These are phyloP conservation scores for Monosporascus sp. DNA, from an alignment of 2,329 filamentous ascomycete genomes.

Conservation along the genomic window DNA sequence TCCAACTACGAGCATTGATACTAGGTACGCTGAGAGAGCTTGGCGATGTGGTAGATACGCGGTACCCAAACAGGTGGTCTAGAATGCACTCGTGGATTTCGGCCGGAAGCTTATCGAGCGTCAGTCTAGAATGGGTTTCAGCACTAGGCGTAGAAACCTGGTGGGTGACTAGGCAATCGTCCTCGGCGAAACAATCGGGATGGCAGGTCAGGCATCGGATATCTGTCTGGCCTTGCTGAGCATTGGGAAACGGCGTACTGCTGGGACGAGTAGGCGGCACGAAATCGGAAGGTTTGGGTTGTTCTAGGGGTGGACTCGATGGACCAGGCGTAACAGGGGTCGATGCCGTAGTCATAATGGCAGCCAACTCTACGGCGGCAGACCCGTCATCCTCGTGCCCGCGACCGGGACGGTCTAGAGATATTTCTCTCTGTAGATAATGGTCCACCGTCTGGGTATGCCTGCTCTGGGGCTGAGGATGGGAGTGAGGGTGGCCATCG, in stretches of 20 bases:
- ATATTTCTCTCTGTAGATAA: constrained; percentile 22
- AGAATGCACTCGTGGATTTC: constrained; percentile 71
- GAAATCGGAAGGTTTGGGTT: constrained; percentile 42
- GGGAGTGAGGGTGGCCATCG: constrained; percentile 17
- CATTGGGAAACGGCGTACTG: constrained; percentile 56
- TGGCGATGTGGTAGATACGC: constrained; percentile 55
- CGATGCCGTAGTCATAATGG: constrained; percentile 44
- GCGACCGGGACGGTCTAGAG: constrained; percentile 19
- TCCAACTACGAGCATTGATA: constrained; percentile 53
- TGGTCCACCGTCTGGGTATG: not conserved
- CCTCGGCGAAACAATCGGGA: constrained; percentile 24
- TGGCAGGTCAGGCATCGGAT: constrained; percentile 37
- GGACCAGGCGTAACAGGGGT: constrained; percentile 52
- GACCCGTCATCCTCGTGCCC: constrained; percentile 32
- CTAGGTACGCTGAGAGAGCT: constrained; percentile 50
- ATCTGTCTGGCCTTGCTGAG: constrained; percentile 43
- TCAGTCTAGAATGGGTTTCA: constrained; percentile 27
- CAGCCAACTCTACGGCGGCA: constrained; percentile 38
- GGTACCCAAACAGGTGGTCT: constrained; percentile 66
- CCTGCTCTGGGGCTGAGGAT: constrained; percentile 20
- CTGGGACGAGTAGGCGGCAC: constrained; percentile 49
- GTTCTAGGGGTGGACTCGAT: constrained; percentile 46
- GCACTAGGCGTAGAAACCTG: constrained; percentile 17
- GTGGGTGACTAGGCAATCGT: constrained; percentile 20
- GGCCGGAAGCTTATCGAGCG: constrained; percentile 53